phyloP scores from a whole-genome alignment of 2,329 filamentous ascomycete genomes.

The Fusarium xyrophilum region DNA sequence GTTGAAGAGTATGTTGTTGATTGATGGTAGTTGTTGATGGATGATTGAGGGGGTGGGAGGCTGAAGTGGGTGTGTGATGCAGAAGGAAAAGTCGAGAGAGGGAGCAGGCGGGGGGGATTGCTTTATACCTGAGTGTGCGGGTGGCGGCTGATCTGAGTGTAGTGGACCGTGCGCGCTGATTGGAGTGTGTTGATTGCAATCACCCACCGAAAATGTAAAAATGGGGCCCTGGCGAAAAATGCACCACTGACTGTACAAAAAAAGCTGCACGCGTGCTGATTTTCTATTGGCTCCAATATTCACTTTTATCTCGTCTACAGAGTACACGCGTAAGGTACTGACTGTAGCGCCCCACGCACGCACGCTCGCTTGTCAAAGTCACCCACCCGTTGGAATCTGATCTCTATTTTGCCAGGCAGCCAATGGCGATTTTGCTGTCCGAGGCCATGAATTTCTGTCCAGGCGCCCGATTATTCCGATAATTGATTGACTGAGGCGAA shows the following conservation, averaged over 20 bases:
- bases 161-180: conserved; percentile 38
- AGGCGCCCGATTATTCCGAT: conserved; percentile 18
- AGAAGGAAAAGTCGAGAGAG: conserved; percentile 49
- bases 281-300: conserved; percentile 39
- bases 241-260: conserved; percentile 25
- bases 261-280: conserved; percentile 32
- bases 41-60: conserved; percentile 43
- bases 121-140: conserved; percentile 51
- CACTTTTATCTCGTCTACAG: neutral
- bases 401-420: conserved; percentile 19
- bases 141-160: conserved; percentile 50
- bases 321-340: neutral
- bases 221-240: conserved; percentile 28
- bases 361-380: neutral
- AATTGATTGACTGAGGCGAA: conserved; percentile 8
- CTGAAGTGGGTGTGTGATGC: conserved; percentile 51
- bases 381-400: conserved; percentile 3
- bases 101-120: conserved; percentile 54
- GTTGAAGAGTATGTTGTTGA: conserved; percentile 37
- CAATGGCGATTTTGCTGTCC: conserved; percentile 25
- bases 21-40: conserved; percentile 39
- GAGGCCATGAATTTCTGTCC: neutral
- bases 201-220: conserved; percentile 38
- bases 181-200: conserved; percentile 33
- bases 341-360: conserved; percentile 4